Evolutionary conservation across 129 eudicot species (phyloP), one percentile per base, ranked within the genome.

Genomic region (Lonicera japonica): DNA sequence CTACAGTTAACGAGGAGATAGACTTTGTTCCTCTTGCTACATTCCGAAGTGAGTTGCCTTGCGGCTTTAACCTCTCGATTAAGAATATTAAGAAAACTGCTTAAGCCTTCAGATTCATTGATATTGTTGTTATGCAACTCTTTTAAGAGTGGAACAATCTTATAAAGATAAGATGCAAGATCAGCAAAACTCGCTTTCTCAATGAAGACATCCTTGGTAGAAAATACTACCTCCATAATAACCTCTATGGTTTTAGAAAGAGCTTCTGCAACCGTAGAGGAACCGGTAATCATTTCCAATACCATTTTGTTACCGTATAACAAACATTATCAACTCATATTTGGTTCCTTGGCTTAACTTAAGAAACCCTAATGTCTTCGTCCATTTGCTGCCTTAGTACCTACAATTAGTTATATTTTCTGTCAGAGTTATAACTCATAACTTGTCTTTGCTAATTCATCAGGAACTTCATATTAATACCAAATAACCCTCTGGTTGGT

Each of bases 1-100:
- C 94, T 73, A 10, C 73, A 75, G 36, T 71, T 75, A 21, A 85
- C 43, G 17, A 85, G 79, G 10, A 81, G 88, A 60, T 81, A 85
- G 21, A 85, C 82, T 56, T 48, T 71, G 64, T 73, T 85, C 64
- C 66, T 79, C 56, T 75, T 74, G 22, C 80, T 78, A 79, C 88
- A 85, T 56, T 85, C 88, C 8, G 21, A 16, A 18, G 60, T 70
- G 60, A 85, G 66, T 40, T 66, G 73, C 66, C 73, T 73, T n/a
- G 80, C 87, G 21, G 24, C 63, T 62, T 59, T 73, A 46, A 66
- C 66, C 79, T 85, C 83, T 24, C 39, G 80, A 75, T 73, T 70
- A 56, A 85, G 71, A 48, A 69, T 73, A 60, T 75, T 72, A 40
- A 85, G 15, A 17, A 61, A 67, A 69, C 56, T 58, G 40, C 21